phyloP scores from a whole-genome alignment of 768 basidiomycete species.

The Calocybe indica region DNA sequence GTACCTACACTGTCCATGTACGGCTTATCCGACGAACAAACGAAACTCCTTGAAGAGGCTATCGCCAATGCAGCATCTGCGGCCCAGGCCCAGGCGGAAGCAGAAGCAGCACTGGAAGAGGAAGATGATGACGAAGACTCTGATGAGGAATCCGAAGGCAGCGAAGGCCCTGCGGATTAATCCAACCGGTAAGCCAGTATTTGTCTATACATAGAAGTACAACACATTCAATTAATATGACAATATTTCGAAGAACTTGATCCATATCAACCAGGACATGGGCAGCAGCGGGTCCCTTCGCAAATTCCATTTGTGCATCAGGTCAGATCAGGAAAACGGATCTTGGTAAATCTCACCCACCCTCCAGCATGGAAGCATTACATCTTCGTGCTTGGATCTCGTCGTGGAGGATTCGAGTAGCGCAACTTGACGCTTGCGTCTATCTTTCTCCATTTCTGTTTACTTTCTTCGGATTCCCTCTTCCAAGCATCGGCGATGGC shows the following conservation, averaged over 20 bases:
- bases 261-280: background rate
- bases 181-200: too few relatives aligned
- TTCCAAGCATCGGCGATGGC: constrained; percentile 69
- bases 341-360: constrained; percentile 6
- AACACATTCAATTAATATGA: too few relatives aligned
- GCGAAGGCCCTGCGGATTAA: constrained; percentile 23
- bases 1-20: constrained; percentile 53
- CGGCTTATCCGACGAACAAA: constrained; percentile 70
- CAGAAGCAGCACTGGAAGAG: constrained; percentile 71
- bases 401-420: constrained; percentile 37
- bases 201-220: too few relatives aligned
- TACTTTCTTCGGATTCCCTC: constrained; percentile 50
- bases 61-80: constrained; percentile 71
- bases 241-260: too few relatives aligned
- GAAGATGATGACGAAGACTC: constrained; percentile 45
- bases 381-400: constrained; percentile 46
- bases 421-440: constrained; percentile 46
- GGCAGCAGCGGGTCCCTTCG: too few relatives aligned
- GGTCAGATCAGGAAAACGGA: too few relatives aligned
- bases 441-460: constrained; percentile 49
- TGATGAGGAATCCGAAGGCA: constrained; percentile 31
- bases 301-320: too few relatives aligned
- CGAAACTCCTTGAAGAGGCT: constrained; percentile 61
- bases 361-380: constrained; percentile 18
- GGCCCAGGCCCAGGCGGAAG: constrained; percentile 74